Base-by-base conservation (phyloP, 2,329 filamentous ascomycete species). In the Mycosphaerella sp. region DNA sequence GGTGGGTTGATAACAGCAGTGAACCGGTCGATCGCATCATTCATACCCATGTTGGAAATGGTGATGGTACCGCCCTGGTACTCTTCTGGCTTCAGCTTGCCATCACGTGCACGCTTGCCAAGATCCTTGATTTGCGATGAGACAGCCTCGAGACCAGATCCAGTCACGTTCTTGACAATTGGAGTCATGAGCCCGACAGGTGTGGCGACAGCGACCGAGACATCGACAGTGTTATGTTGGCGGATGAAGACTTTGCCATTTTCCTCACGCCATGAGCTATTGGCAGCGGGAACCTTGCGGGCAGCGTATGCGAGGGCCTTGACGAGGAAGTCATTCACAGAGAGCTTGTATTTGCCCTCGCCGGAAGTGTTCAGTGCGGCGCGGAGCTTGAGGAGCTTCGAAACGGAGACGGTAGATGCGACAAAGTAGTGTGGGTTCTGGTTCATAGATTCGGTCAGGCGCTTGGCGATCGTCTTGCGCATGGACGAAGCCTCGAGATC, bases 31-130 rank as follows among this genome's bases (percentile, higher is more conserved):
- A 98, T 85, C 44, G 93, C 91, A 42, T 84, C 69, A 81, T 98
- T 98, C 93, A 98, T 98, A 73, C 93, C 93, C 93, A 98, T 95
- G 83, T 98, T 98, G 76, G 88, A 95, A 75, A 98, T 97, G 72
- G 91, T 96, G 76, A 98, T 95, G 70, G 89, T 95, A 71, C 93
- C 93, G 50, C 93, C 93, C 79, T 96, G 91, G 83, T 95, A 98
- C 76, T 98, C 90, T 73, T 98, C 91, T 42, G 93, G 93, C 85
- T 97, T 97, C 65, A 98, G 86, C 84, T 97, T 98, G 75, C 88
- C 87, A 64, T 97, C 93, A 56, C 89, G 84, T 57, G 93, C 93
- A 70, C 89, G 88, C 83, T 95, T 95, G 69, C 90, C 90, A 50
- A 98, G 87, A 68, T 95, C 89, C 80, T 97, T 97, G 76, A 98